Evolutionary conservation across 257 asterid species (phyloP).

Genomic region (Nicotiana knightiana): DNA sequence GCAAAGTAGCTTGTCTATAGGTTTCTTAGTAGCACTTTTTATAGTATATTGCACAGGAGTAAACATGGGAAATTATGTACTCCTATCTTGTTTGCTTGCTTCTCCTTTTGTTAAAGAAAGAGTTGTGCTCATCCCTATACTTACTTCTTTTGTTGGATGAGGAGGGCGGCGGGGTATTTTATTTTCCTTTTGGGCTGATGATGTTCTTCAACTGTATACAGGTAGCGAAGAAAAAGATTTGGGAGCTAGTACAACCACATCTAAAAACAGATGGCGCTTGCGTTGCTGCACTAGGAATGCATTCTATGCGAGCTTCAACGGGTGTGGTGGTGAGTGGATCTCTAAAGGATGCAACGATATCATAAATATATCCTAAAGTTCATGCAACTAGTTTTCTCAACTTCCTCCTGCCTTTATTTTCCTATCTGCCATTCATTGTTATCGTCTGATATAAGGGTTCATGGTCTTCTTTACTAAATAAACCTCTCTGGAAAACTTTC

Average conservation of each 20-base stretch:
- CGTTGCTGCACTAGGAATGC: constrained; percentile 46
- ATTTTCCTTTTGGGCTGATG: not conserved
- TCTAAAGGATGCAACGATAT: constrained; percentile 68
- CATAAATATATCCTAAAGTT: constrained; percentile 24
- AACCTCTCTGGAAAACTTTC: not conserved
- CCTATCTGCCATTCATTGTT: not conserved
- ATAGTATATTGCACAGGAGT: not conserved
- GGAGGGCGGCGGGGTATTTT: not conserved
- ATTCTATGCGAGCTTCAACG: constrained; percentile 56
- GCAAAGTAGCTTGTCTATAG: not conserved
- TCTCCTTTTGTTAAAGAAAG: not conserved
- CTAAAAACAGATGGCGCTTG: constrained; percentile 58
- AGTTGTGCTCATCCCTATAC: not conserved
- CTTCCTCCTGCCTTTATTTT: not conserved
- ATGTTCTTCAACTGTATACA: constrained; percentile 20
- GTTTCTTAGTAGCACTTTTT: not conserved
- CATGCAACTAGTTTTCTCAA: not conserved
- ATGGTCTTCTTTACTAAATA: not conserved
- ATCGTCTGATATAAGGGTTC: not conserved
- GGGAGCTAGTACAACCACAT: constrained; percentile 88
- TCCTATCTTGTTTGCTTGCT: not conserved
- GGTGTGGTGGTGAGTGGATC: constrained; percentile 52
- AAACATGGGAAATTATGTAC: not conserved
- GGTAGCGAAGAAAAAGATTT: constrained; percentile 90
- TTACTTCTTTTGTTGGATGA: not conserved